Base-by-base conservation (phyloP, 305 asterid species). In the Nicotiana rustica region DNA sequence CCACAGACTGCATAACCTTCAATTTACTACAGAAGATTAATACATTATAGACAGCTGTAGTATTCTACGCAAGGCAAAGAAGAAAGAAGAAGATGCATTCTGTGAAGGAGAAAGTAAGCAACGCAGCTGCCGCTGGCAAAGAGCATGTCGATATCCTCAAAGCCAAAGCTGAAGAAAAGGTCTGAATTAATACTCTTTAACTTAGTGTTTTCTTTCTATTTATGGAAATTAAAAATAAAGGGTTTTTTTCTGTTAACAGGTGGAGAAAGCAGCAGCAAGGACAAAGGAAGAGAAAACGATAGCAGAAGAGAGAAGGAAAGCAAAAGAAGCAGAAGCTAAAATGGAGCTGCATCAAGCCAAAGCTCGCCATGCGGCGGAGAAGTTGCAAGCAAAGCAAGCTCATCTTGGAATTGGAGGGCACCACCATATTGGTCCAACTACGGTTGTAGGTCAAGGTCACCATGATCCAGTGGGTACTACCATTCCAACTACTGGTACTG, bases 151-250 rank as follows among this genome's bases (percentile, higher is more conserved):
- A 92, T 1, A 85, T 90, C 56, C 21, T 85, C 55, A 83, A 89
- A 85, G 99, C 99, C 92, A 89, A 90, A 87, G 90, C 92, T 78
- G 85, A 92, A 82, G 98, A 95, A 36, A 89, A 88, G 95, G 98
- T 67, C 21, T 10, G 6, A 35, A 67, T 15, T 2, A 19, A 57
- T 55, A 55, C 60, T n/a, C 64, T 17, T 57, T 1, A n/a, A 57
- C 21, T 57, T 57, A n/a, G 64, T 57, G 25, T 57, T 7, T 41
- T 57, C 64, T 57, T 57, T 2, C 9, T 57, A 6, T 5, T 57
- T 1, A 57, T 3, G 57, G 17, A 10, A 12, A 10, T 52, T 52
- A 10, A 52, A 52, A 12, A 12, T 4, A 3, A 12, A 52, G 4
- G 17, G 2, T 25, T 10, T 52, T 52, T 2, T 12, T 52, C 4